Base-by-base conservation (phyloP, 1,284 basidiomycete species). In the Porodaedalea pini region DNA sequence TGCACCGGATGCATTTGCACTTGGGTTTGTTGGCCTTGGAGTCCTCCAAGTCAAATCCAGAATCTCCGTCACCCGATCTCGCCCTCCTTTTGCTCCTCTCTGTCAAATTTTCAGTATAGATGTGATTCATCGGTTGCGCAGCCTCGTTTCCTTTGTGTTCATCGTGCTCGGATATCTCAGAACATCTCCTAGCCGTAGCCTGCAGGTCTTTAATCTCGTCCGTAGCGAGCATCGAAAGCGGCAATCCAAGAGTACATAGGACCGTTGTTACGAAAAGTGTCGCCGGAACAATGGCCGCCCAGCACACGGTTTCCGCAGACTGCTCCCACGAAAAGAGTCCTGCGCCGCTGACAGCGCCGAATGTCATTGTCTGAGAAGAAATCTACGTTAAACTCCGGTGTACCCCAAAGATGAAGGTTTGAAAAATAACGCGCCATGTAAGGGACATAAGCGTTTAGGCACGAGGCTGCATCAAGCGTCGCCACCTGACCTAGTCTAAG, bases 271-370 rank as follows among this genome's bases (percentile, higher is more conserved):
- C 32, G 15, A 43, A 53, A 7, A 53, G 39, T n/a, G n/a, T 6
- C 8, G 32, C 29, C n/a, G 51, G 39, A 23, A 53, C 32, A 25
- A 53, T 43, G 3, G 51, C 37, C 19, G 51, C 25, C n/a, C 40
- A 40, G 3, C n/a, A n/a, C 4, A 41, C 39, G 15, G 51, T 53
- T 5, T 17, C 25, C 10, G 25, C 39, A 31, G 51, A 53, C 27
- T 43, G 51, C 27, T 53, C 51, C 51, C 51, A 53, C 8, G 15
- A n/a, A 21, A 53, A 43, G 2, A 53, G 37, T 27, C 25, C 27
- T 29, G 39, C 21, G 2, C 39, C 51, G 2, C 37, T 11, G 5
- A 43, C 25, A 6, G 51, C 51, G 3, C n/a, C 36, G 10, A 53
- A 29, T n/a, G 51, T 43, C 4, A 53, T 53, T 4, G 27, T 29